These are phyloP conservation scores for Serendipita sp. DNA, from an alignment of 768 basidiomycete species.

Conservation along the genomic window DNA sequence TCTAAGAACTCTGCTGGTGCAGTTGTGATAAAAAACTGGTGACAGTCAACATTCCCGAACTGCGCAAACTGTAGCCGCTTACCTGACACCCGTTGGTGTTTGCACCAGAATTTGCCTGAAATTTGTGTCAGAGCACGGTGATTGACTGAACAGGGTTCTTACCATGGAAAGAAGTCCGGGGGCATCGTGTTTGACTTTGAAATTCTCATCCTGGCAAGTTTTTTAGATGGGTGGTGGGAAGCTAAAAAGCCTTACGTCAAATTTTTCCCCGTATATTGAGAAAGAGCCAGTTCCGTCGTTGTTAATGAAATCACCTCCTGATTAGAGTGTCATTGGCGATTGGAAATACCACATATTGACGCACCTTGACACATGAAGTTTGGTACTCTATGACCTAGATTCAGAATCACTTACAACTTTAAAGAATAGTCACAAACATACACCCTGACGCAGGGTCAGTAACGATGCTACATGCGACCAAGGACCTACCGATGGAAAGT, in stretches of 20 bases:
- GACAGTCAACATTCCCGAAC: background rate
- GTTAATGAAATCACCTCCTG: conserved; percentile 89
- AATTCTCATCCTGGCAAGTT: conserved; percentile 71
- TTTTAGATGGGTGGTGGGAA: background rate
- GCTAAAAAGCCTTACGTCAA: conserved; percentile 40
- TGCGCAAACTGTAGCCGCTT: conserved; percentile 8
- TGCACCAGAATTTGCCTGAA: conserved; percentile 83
- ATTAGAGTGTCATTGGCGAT: background rate
- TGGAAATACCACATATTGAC: conserved; percentile 10
- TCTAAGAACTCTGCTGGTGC: conserved; percentile 92
- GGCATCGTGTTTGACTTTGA: conserved; percentile 70
- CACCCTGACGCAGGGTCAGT: conserved; percentile 37
- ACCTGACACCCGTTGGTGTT: conserved; percentile 90
- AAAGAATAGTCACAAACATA: conserved; percentile 21
- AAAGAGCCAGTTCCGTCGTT: conserved; percentile 90
- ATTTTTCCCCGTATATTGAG: conserved; percentile 93
- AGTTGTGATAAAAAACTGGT: conserved; percentile 91
- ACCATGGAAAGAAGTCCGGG: conserved; percentile 90
- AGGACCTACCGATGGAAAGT: conserved; percentile 69
- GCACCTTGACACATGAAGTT: conserved; percentile 95
- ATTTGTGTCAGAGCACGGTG: background rate
- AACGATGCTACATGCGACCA: background rate
- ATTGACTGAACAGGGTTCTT: conserved; percentile 9
- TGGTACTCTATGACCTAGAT: conserved; percentile 38
- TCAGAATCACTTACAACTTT: background rate